Evolutionary conservation across 257 asterid species (phyloP).

Genomic region (Osmanthus fragrans): DNA sequence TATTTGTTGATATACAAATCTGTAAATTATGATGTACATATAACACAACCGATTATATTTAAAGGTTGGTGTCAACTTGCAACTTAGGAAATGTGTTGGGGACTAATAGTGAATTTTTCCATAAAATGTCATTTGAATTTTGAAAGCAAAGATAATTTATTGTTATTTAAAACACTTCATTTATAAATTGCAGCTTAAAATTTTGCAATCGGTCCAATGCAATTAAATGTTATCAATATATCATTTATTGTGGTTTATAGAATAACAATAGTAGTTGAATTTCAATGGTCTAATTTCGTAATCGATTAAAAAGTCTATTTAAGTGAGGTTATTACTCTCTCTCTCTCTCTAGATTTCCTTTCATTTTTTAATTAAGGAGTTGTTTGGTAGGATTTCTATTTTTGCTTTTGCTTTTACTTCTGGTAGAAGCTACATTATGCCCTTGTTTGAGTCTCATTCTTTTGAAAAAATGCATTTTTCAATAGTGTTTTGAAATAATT

Average conservation of each 20-base stretch:
- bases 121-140: not conserved
- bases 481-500: no score
- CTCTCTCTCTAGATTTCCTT: not conserved
- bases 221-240: slow-evolving; percentile 21
- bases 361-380: not conserved
- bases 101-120: not conserved
- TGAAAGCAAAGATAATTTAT: not conserved
- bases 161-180: not conserved
- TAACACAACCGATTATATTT: not conserved
- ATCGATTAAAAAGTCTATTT: slow-evolving; percentile 20
- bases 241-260: slow-evolving; percentile 36
- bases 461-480: no score
- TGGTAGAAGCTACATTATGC: no score
- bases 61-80: not conserved
- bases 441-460: no score
- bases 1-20: no score
- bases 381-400: no score
- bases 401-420: no score
- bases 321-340: not conserved
- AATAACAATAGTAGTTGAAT: slow-evolving; percentile 20
- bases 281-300: slow-evolving; percentile 25
- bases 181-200: slow-evolving; percentile 24
- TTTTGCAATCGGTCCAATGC: slow-evolving; percentile 33
- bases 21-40: no score
- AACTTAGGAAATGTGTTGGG: not conserved